Conservation (phyloP, 169 alveolate species). For the Eimeria acervulina region DNA sequence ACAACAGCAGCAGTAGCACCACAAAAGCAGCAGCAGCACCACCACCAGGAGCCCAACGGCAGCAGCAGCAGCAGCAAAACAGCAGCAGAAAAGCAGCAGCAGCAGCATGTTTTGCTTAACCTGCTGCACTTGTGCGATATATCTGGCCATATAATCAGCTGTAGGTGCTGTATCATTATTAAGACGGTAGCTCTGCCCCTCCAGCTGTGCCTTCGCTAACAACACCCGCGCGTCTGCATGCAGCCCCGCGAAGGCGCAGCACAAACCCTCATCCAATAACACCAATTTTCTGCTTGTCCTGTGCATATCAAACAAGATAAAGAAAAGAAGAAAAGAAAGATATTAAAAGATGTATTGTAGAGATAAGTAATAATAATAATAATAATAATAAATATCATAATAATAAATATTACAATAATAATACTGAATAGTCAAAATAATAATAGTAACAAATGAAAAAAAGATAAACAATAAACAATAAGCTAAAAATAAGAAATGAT, state of each 20-base stretch:
- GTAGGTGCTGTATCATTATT: slow-evolving; percentile 97
- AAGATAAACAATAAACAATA: too few relatives aligned
- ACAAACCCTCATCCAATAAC: slow-evolving; percentile 96
- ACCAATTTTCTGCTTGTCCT: slow-evolving; percentile 95
- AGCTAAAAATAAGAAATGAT: too few relatives aligned
- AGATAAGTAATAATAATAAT: too few relatives aligned
- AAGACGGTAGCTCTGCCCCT: slow-evolving; percentile 97
- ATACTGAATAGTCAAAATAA: too few relatives aligned
- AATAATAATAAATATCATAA: too few relatives aligned
- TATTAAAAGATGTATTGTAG: too few relatives aligned
- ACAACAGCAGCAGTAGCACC: too few relatives aligned
- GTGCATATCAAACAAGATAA: slow-evolving; percentile 28
- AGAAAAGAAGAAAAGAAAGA: background rate
- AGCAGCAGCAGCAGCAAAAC: background rate
- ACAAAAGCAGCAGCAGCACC: too few relatives aligned
- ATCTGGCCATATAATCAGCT: slow-evolving; percentile 97
- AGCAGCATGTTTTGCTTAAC: too few relatives aligned
- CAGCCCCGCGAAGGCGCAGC: slow-evolving; percentile 99
- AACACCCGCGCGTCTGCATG: slow-evolving; percentile 99
- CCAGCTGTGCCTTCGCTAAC: slow-evolving; percentile 97
- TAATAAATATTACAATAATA: too few relatives aligned
- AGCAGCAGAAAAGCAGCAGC: too few relatives aligned
- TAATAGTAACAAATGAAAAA: too few relatives aligned
- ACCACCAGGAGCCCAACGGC: background rate
- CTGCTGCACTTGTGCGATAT: slow-evolving; percentile 96